Base-by-base conservation (phyloP, 2,329 filamentous ascomycete genomes). In the Onygenales sp. region DNA sequence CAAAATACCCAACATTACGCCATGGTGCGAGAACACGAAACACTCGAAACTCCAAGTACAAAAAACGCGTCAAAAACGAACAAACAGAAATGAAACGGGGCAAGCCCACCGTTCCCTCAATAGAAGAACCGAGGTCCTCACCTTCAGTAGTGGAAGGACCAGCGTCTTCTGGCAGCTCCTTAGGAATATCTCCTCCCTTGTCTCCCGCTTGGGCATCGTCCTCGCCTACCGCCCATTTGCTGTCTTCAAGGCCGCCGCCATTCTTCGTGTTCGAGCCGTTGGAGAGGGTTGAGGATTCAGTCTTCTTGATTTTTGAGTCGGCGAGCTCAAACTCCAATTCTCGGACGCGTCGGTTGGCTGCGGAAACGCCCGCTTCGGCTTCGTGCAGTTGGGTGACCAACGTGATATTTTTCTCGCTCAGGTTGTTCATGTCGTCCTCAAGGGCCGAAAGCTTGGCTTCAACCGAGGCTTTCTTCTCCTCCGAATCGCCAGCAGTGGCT, bases 111-210 rank as follows among this genome's bases (percentile, higher is more conserved):
- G 70, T 74, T 72, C 71, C 70, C 67, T 71, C 67, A 63, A 73
- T 73, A 61, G 69, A 71, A 70, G 70, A 68, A 64, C 70, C 70
- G 65, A 72, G 69, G 64, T 70, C 69, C 71, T 73, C 71, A 70
- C 69, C 69, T 73, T 72, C 70, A 66, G 60, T 62, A 63, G 66
- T 60, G 61, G 64, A 62, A 62, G 65, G 62, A 64, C 64, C 65
- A 55, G 61, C 54, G 27, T 62, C 65, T 55, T 67, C 68, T 61
- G 61, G 56, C 40, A 44, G 49, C 45, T 48, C 31, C 37, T 58
- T 34, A 31, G 50, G 32, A 43, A 42, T 17, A 57, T 59, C 58
- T 50, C 58, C 61, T 33, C 60, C 61, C 55, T 56, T 63, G 53
- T 56, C 57, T 40, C 66, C 65, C 47, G 65, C 62, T 17, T 62